Conservation (phyloP, 257 asterid genomes). For the Paraleonurus japonicus region DNA sequence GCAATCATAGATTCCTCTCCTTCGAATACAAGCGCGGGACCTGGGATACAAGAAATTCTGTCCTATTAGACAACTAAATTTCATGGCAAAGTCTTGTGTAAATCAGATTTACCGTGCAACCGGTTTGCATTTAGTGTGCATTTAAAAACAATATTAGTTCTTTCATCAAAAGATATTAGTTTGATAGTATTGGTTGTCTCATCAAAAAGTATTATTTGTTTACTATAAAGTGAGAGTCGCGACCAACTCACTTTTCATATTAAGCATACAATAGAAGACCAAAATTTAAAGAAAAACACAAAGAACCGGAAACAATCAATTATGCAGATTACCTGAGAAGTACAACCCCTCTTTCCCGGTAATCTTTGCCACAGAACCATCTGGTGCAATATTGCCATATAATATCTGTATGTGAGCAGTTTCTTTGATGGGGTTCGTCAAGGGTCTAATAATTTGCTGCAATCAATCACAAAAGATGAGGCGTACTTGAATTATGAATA, state of each 20-base stretch:
- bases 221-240: too few relatives aligned
- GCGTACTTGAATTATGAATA: constrained; percentile 17
- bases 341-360: constrained; percentile 97
- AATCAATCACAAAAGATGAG: constrained; percentile 24
- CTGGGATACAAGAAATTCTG: constrained; percentile 31
- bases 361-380: constrained; percentile 96
- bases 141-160: too few relatives aligned
- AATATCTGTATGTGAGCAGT: constrained; percentile 92
- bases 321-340: constrained; percentile 62
- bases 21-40: constrained; percentile 94
- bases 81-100: too few relatives aligned
- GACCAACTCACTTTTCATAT: too few relatives aligned
- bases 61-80: neutral
- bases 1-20: constrained; percentile 94
- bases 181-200: too few relatives aligned
- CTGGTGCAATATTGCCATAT: constrained; percentile 96
- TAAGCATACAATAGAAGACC: too few relatives aligned
- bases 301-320: neutral
- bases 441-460: constrained; percentile 90
- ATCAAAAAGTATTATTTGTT: too few relatives aligned
- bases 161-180: too few relatives aligned
- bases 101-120: too few relatives aligned
- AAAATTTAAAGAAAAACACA: neutral
- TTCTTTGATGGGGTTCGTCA: constrained; percentile 85
- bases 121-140: too few relatives aligned